These are phyloP conservation scores for Umbilicus rupestris DNA, from an alignment of 164 flowering plant species.

Conservation along the genomic window DNA sequence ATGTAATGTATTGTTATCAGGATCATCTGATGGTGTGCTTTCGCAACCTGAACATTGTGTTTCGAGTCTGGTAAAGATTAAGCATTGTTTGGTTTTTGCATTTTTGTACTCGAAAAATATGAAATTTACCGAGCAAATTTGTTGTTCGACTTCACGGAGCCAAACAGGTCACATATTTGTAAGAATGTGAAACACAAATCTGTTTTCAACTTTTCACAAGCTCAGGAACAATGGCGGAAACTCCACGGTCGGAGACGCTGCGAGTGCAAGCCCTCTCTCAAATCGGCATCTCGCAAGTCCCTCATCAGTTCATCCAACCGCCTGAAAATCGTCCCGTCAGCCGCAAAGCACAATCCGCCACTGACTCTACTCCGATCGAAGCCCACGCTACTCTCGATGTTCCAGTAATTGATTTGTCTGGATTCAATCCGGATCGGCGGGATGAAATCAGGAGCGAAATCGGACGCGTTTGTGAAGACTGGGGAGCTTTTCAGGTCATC, in stretches of 20 bases:
- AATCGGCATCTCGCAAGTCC: constrained; percentile 6
- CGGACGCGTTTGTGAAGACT: constrained; percentile 42
- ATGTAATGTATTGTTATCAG: too few species aligned
- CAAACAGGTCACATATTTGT: too few species aligned
- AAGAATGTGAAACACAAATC: too few species aligned
- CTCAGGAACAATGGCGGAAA: not conserved
- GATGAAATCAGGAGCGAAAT: constrained; percentile 21
- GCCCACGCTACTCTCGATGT: constrained; percentile 11
- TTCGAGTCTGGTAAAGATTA: too few species aligned
- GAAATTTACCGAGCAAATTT: too few species aligned
- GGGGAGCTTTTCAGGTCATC: constrained; percentile 84
- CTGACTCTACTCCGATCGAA: not conserved
- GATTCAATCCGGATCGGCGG: constrained; percentile 18
- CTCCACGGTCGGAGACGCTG: not conserved
- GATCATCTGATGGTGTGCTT: too few species aligned
- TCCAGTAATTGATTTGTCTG: constrained; percentile 47
- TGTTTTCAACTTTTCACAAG: too few species aligned
- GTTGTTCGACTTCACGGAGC: too few species aligned
- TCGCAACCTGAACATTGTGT: too few species aligned
- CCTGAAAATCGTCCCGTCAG: constrained; percentile 1
- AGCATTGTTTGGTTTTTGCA: too few species aligned
- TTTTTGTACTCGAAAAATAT: too few species aligned
- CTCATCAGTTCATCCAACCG: constrained; percentile 7
- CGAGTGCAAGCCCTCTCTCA: constrained; percentile 9
- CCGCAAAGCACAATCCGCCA: not conserved